Base-by-base conservation (phyloP, 2,329 filamentous ascomycete genomes). In the Allantophomopsis cytisporea region DNA sequence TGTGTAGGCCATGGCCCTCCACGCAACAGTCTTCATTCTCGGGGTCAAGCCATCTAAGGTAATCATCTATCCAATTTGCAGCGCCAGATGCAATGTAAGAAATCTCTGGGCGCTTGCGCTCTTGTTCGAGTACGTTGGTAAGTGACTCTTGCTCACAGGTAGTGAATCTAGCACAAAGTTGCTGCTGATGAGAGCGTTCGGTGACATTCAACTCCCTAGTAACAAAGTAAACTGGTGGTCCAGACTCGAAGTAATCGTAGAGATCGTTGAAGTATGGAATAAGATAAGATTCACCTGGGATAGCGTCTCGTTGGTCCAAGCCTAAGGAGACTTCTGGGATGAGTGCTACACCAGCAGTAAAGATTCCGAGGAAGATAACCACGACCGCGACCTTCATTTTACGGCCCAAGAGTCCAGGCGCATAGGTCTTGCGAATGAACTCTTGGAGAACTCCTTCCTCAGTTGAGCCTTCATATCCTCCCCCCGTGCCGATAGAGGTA, bases 261-360 rank as follows among this genome's bases (percentile, higher is more conserved):
- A 98, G 66, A 56, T 98, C 91, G 53, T 96, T 87, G 61, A 98
- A 98, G 60, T 94, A 98, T 8, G 83, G 76, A 45, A 98, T 94
- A 38, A 98, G 67, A 56, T 98, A 98, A 1, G 89, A 96, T 52
- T 85, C 88, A 47, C 83, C 84, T 0, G 91, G 91, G 42, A 98
- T 83, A 10, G 91, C 91, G 40, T 95, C 89, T 14, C 91, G 79
- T 61, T 98, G 91, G 54, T 98, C 91, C 20, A 98, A 68, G 0
- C 91, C 91, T 33, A 98, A 74, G 49, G 89, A 63, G 14, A 98
- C 77, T 46, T 80, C 74, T 0, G 91, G 93, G 13, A 96, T 71
- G 23, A 98, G 65, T 1, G 88, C 86, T 17, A 98, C 60, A 10
- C 81, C 86, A 15, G 83, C 83, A 1, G 89, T 83, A 51, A 98